Evolutionary conservation across 1,284 basidiomycete species (phyloP), one percentile per base, ranked within the genome.

Genomic region (Dichomitus squalens): DNA sequence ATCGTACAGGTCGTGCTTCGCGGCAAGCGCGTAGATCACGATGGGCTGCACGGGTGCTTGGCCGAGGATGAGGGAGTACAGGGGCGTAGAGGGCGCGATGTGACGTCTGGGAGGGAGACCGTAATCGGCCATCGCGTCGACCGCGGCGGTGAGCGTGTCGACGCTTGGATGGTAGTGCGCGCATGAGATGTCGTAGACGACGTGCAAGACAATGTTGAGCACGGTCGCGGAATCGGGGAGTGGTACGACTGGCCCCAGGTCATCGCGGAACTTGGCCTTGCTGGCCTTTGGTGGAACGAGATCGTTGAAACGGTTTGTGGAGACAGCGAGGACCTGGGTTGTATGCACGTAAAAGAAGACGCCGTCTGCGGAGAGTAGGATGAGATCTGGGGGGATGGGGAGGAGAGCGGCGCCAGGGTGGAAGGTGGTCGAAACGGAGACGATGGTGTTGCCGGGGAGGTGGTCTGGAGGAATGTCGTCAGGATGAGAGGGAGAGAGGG

Each of bases 361-460:
- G 7, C 80, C 80, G 66, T 92, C 90, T 18, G 84, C 79, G 3
- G 89, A 85, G 57, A 90, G 73, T 50, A 92, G 72, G 61, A 87
- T 78, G 51, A 85, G 66, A 68, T 92, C 86, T 2, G 87, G 82
- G 0, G 79, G 75, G 14, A 78, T 68, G 0, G 80, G 64, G 35
- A 82, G 76, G 58, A 81, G 80, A 49, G 84, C 81, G 7, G 88
- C 84, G 31, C 80, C 83, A 3, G 89, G 88, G 68, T 81, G 87
- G 73, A 92, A 92, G 0, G 88, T 88, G 20, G 90, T 92, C 14
- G 90, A 91, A 39, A 92, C 84, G 1, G 88, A 90, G 58, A 92
- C 85, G 53, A 88, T 72, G 6, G 75, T 68, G 51, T 72, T 73
- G 33, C 73, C 60, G 2, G 58, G 36, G 20, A 51, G 12, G 16